phyloP scores from a whole-genome alignment of 1,284 basidiomycete genomes.

The Limonomyces culmigenus region DNA sequence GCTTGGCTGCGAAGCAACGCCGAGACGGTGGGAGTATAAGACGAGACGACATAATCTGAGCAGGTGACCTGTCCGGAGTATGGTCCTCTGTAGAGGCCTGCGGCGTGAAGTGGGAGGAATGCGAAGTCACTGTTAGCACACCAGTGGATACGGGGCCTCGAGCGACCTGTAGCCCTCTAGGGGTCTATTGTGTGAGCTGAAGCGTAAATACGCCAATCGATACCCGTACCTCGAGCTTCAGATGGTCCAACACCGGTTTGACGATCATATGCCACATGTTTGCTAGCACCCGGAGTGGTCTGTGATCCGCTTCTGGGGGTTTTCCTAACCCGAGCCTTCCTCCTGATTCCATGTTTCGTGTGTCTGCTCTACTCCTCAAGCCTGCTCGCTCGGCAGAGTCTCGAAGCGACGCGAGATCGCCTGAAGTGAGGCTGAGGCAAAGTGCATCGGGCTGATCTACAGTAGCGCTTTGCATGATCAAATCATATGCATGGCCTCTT shows the following conservation, averaged over 20 bases:
- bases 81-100: neutral
- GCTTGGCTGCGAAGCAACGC: neutral
- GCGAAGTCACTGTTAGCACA: neutral
- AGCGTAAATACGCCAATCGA: neutral
- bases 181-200: neutral
- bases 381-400: too few species aligned
- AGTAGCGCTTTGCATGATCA: too few species aligned
- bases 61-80: too few species aligned
- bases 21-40: neutral
- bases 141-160: neutral
- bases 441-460: too few species aligned
- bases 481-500: too few species aligned
- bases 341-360: too few species aligned
- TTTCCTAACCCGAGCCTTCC: too few species aligned
- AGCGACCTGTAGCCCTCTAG: neutral
- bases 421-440: too few species aligned
- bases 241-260: neutral
- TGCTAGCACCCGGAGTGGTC: too few species aligned
- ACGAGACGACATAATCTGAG: neutral
- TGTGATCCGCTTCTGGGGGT: too few species aligned
- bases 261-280: neutral
- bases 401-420: too few species aligned
- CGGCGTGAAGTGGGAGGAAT: neutral
- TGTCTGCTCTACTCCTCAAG: too few species aligned
- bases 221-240: neutral